A percentile compares a stretch with the other conserved stretches of the same genome.
Evolutionary conservation across 352 stramenopile species (phyloP).

Genomic region (Globisporangium alternatum): DNA sequence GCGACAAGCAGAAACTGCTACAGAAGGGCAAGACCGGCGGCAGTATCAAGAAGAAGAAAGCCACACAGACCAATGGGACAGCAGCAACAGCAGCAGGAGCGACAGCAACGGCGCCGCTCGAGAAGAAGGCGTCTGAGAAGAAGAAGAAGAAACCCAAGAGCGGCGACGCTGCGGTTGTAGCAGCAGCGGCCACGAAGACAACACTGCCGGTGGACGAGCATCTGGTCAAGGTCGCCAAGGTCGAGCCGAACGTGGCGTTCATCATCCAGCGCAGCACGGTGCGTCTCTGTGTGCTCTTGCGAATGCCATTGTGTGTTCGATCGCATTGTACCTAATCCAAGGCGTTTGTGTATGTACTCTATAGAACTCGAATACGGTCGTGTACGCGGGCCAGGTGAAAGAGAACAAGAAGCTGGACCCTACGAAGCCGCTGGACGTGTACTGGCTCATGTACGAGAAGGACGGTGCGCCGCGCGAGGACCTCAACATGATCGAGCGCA

Average conservation of each 20-base stretch:
- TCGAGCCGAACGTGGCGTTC: constrained; percentile 76
- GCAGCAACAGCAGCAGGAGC: constrained; percentile 3
- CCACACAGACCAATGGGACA: constrained; percentile 20
- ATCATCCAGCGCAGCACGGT: constrained; percentile 88
- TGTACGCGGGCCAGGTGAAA: constrained; percentile 60
- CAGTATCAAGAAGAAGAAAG: constrained; percentile 41
- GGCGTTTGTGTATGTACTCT: not conserved
- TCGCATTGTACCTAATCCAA: not conserved
- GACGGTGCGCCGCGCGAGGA: constrained; percentile 62
- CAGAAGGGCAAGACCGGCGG: constrained; percentile 38
- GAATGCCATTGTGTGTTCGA: not conserved
- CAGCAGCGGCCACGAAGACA: constrained; percentile 18
- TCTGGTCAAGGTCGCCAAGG: constrained; percentile 59
- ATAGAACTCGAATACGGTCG: constrained; percentile 84
- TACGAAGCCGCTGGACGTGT: constrained; percentile 67
- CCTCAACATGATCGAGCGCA: constrained; percentile 85
- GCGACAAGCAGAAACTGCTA: constrained; percentile 61
- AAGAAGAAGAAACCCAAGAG: constrained; percentile 14
- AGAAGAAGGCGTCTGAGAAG: constrained; percentile 42
- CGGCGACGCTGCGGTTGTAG: constrained; percentile 5
- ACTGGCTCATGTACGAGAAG: constrained; percentile 89
- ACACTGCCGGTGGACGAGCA: constrained; percentile 65
- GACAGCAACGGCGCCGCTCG: constrained; percentile 12
- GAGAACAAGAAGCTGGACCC: constrained; percentile 43
- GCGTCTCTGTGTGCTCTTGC: constrained; percentile 14